Percentiles rank a stretch among this genome's conserved stretches.
phyloP scores from a whole-genome alignment of 2,329 filamentous ascomycete genomes.

The Calonectria naviculata region DNA sequence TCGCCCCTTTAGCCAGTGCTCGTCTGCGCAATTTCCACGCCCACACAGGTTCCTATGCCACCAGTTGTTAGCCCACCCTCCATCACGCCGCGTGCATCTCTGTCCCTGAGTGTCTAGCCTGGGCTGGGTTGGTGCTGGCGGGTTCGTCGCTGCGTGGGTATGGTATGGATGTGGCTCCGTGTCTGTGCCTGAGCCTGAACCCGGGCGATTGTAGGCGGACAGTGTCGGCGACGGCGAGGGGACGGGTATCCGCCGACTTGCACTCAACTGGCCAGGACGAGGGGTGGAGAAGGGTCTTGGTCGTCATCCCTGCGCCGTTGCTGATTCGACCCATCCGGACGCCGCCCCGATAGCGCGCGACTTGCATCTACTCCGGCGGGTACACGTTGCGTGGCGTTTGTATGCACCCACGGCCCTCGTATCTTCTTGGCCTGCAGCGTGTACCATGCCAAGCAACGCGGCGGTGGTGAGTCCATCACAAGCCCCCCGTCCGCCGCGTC shows the following conservation, averaged over 20 bases:
- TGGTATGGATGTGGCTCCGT: not conserved
- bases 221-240: slow-evolving; percentile 20
- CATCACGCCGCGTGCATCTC: slow-evolving; percentile 18
- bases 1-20: slow-evolving; percentile 23
- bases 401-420: slow-evolving; percentile 14
- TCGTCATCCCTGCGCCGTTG: slow-evolving; percentile 24
- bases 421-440: slow-evolving; percentile 15
- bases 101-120: slow-evolving; percentile 27
- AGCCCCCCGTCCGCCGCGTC: slow-evolving; percentile 3
- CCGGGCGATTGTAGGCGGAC: slow-evolving; percentile 14
- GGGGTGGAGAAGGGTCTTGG: slow-evolving; percentile 20
- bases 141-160: slow-evolving; percentile 1
- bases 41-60: slow-evolving; percentile 15
- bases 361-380: slow-evolving; percentile 1
- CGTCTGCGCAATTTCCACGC: slow-evolving; percentile 38
- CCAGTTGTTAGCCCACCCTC: slow-evolving; percentile 9
- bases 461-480: slow-evolving; percentile 23
- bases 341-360: slow-evolving; percentile 29
- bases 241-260: slow-evolving; percentile 12
- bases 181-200: slow-evolving; percentile 5
- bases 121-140: slow-evolving; percentile 10
- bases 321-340: slow-evolving; percentile 28
- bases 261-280: slow-evolving; percentile 19
- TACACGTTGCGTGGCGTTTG: slow-evolving; percentile 23
- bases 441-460: slow-evolving; percentile 29